Evolutionary conservation across 164 flowering plant species (phyloP), one percentile per base, ranked within the genome.

Genomic region (Sedum album): DNA sequence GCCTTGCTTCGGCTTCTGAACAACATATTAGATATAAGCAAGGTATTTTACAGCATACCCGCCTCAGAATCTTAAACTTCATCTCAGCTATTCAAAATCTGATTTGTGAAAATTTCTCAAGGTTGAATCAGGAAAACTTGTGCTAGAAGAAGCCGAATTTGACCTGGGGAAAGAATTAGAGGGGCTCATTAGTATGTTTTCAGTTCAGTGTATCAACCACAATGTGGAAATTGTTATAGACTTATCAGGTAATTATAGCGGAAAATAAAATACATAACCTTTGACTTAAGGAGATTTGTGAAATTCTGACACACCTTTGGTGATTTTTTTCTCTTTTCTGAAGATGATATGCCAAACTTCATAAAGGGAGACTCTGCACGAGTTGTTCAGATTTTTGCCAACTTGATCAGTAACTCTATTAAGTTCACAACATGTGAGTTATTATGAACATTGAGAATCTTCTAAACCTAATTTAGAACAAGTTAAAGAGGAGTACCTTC

Each of bases 51-150:
- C 33, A 18, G n/a, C 20, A 57, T 18, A 33, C 28, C 62, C 62
- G 13, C 14, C 11, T 3, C 38, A 35, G 28, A 70, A 18, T 15
- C 18, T 38, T 64, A 4, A 17, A 64, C 44, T 6, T 64, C 35
- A 21, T 17, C 23, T 15, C 18, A 10, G 14, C 20, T 23, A 64
- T 25, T 23, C 62, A 70, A 70, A 31, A 2, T 41, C 20, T 48
- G 11, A 23, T 41, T 74, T 30, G 28, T 8, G 63, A 41, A 57
- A 28, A 35, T 26, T 15, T 46, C 73, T 76, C 48, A 66, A 92
- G 98, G 95, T 93, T 67, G 98, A 93, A 78, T 87, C 98, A 49
- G 99, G 99, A 75, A 94, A 94, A 67, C 83, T 94, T 65, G 87
- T 88, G 13, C 79, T 94, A 42, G 99, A 94, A 85, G 91, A 87